Conservation (phyloP, 768 basidiomycete species). For the Tephrocybe sp. region DNA sequence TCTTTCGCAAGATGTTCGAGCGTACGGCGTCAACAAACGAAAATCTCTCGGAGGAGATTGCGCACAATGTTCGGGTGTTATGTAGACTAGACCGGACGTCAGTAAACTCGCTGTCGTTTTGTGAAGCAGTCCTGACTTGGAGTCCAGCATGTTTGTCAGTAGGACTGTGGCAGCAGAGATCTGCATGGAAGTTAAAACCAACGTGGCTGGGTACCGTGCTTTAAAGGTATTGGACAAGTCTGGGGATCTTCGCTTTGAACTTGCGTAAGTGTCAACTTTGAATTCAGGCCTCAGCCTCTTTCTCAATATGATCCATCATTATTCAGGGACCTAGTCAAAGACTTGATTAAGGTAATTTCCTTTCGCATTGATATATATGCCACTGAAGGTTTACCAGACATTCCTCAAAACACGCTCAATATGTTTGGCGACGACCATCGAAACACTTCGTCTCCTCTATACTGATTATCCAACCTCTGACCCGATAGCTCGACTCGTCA, state of each 20-base stretch:
- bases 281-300: conserved; percentile 1
- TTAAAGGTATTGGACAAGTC: conserved; percentile 66
- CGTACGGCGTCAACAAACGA: conserved; percentile 50
- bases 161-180: conserved; percentile 83
- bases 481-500: conserved; percentile 62
- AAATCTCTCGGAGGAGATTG: conserved; percentile 59
- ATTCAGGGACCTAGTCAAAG: conserved; percentile 60
- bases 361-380: neutral
- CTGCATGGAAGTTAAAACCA: conserved; percentile 77
- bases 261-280: conserved; percentile 45
- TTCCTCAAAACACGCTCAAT: conserved; percentile 73
- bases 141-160: conserved; percentile 75
- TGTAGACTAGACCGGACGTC: conserved; percentile 71
- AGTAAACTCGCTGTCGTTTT: conserved; percentile 18
- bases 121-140: conserved; percentile 8
- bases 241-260: conserved; percentile 66
- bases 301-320: too few species aligned
- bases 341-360: conserved; percentile 60
- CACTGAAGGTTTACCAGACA: conserved; percentile 41
- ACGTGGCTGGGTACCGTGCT: conserved; percentile 68
- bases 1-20: conserved; percentile 88
- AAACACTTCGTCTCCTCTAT: conserved; percentile 61
- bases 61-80: conserved; percentile 69
- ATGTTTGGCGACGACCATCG: conserved; percentile 44
- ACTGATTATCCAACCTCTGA: conserved; percentile 66